Evolutionary conservation across 768 basidiomycete species (phyloP).

Genomic region (Tricholoma flavovirens): DNA sequence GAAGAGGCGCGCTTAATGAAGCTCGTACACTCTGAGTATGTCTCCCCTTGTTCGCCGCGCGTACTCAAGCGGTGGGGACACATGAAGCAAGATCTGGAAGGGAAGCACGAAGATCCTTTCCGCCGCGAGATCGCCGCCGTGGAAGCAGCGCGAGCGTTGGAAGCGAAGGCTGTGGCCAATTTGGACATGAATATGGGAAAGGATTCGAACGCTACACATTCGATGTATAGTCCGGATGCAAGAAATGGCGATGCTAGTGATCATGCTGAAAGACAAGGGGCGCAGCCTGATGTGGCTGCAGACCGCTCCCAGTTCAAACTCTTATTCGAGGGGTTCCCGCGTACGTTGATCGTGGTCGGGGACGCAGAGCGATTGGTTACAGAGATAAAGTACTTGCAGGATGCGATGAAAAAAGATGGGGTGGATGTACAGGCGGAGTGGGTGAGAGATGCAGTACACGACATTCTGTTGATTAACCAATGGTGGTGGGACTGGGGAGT

Average conservation of each 20-base stretch:
- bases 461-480: constrained; percentile 36
- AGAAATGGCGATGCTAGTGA: not conserved
- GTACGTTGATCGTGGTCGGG: constrained; percentile 39
- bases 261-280: not conserved
- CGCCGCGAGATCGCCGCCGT: not conserved
- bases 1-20: constrained; percentile 28
- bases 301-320: constrained; percentile 25
- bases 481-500: constrained; percentile 41
- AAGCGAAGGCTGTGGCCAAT: not conserved
- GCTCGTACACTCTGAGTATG: constrained; percentile 36
- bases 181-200: not conserved
- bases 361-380: constrained; percentile 47
- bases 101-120: constrained; percentile 19
- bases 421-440: constrained; percentile 29
- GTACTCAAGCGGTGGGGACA: constrained; percentile 36
- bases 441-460: constrained; percentile 38
- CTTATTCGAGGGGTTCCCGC: constrained; percentile 43
- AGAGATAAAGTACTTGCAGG: constrained; percentile 38
- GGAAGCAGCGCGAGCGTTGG: not conserved
- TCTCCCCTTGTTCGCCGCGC: constrained; percentile 34
- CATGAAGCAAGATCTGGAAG: constrained; percentile 26
- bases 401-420: constrained; percentile 34
- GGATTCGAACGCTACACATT: too few species aligned
- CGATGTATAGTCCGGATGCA: not conserved
- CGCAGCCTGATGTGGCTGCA: too few species aligned